Percentiles rank a stretch among this genome's conserved stretches.
phyloP scores from a whole-genome alignment of 768 basidiomycete genomes.

The Leucocoprinus sp. region DNA sequence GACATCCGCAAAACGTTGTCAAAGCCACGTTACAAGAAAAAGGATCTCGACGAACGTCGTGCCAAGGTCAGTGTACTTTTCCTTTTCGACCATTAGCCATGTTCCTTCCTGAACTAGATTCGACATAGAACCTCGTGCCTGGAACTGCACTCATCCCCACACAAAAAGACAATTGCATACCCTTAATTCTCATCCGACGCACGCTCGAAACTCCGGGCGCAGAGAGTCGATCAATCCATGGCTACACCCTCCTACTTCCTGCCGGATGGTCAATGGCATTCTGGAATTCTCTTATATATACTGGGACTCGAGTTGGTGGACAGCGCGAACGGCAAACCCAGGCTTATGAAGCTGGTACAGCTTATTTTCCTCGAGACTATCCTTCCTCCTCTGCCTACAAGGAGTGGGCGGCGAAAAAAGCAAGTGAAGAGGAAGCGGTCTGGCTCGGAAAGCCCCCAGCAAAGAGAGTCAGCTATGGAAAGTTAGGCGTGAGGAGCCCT shows the following conservation, averaged over 20 bases:
- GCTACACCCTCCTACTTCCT: conserved; percentile 85
- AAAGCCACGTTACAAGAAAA: conserved; percentile 68
- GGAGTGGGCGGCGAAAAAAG: conserved; percentile 39
- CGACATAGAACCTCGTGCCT: conserved; percentile 61
- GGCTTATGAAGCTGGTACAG: conserved; percentile 67
- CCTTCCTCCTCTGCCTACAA: conserved; percentile 51
- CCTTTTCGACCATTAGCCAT: too few species aligned
- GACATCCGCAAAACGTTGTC: conserved; percentile 38
- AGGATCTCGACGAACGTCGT: conserved; percentile 78
- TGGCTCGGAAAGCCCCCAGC: conserved; percentile 86
- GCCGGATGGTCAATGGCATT: conserved; percentile 90
- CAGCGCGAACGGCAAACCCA: conserved; percentile 79
- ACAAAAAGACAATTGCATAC: conserved; percentile 76
- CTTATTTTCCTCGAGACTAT: conserved; percentile 79
- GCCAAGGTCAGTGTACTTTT: conserved; percentile 43
- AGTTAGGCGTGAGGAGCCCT: conserved; percentile 57
- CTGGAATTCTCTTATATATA: conserved; percentile 71
- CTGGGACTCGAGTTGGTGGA: conserved; percentile 79
- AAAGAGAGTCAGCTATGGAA: conserved; percentile 69
- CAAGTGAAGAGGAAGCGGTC: conserved; percentile 39
- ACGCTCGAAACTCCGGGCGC: conserved; percentile 40
- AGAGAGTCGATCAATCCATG: conserved; percentile 49
- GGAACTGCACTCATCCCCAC: conserved; percentile 62
- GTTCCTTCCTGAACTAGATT: not conserved
- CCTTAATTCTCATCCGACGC: conserved; percentile 75